These are phyloP conservation scores for Hypoxylon crocopeplum DNA, from an alignment of 495 filamentous ascomycete species.

Conservation along the genomic window DNA sequence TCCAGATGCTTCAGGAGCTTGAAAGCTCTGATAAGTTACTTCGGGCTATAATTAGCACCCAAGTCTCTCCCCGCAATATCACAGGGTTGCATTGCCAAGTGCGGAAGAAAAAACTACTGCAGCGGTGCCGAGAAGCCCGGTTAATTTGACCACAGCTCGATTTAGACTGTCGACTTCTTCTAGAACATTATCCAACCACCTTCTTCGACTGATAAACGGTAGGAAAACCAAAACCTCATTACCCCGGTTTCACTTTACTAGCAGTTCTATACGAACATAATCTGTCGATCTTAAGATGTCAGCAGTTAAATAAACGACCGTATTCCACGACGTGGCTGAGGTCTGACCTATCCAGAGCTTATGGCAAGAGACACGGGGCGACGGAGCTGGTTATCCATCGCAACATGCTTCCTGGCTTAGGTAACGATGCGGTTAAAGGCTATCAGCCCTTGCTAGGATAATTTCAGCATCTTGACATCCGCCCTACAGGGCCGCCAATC, in stretches of 20 bases:
- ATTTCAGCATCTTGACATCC: background rate
- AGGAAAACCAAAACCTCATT: background rate
- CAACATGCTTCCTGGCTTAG: slow-evolving; percentile 17
- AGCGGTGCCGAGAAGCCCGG: slow-evolving; percentile 20
- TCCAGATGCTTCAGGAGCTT: background rate
- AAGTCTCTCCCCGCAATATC: slow-evolving; percentile 15
- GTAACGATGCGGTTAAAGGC: slow-evolving; percentile 22
- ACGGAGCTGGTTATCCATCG: slow-evolving; percentile 15
- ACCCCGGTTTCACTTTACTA: background rate
- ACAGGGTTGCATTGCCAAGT: slow-evolving; percentile 22
- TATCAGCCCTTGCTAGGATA: slow-evolving; percentile 12
- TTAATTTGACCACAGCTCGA: slow-evolving; percentile 26
- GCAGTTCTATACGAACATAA: slow-evolving; percentile 5
- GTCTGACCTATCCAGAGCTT: slow-evolving; percentile 1
- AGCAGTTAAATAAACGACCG: slow-evolving; percentile 16
- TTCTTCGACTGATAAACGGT: background rate
- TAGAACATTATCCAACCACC: slow-evolving; percentile 16
- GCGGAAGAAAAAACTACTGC: slow-evolving; percentile 23
- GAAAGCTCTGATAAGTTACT: background rate
- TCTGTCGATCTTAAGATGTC: slow-evolving; percentile 21
- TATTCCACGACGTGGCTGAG: slow-evolving; percentile 14
- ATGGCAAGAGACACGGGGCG: background rate
- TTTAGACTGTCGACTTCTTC: slow-evolving; percentile 4
- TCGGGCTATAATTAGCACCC: slow-evolving; percentile 14
- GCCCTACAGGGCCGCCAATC: background rate